These are phyloP conservation scores for Emydomyces testavorans DNA, from an alignment of 2,329 filamentous ascomycete genomes.

Conservation along the genomic window DNA sequence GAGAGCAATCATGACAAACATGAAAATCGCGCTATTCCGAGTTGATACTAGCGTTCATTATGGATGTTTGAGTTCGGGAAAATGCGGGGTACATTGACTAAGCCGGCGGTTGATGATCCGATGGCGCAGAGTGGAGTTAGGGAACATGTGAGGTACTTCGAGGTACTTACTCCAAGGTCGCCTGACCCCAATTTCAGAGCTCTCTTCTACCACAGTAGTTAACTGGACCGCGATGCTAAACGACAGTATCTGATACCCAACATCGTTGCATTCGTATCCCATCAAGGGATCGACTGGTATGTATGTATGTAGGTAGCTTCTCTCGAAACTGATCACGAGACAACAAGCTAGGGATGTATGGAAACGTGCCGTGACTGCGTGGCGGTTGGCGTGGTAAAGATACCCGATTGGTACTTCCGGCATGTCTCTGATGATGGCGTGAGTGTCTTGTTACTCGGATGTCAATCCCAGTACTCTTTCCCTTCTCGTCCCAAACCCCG, in stretches of 20 bases:
- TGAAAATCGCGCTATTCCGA: neutral
- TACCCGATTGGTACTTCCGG: slow-evolving; percentile 9
- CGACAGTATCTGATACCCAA: too few species aligned
- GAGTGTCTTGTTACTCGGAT: slow-evolving; percentile 5
- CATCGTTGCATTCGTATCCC: too few species aligned
- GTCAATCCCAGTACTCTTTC: slow-evolving; percentile 8
- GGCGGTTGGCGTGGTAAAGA: slow-evolving; percentile 1
- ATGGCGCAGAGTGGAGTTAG: slow-evolving; percentile 4
- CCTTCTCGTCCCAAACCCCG: slow-evolving; percentile 12
- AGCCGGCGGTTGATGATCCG: slow-evolving; percentile 8
- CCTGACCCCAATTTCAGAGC: neutral
- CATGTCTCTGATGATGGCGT: neutral
- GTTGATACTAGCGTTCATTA: neutral
- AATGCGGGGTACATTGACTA: slow-evolving; percentile 16
- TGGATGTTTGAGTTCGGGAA: neutral
- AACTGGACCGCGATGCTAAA: too few species aligned
- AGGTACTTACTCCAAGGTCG: slow-evolving; percentile 2
- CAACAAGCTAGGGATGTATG: neutral
- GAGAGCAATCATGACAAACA: neutral
- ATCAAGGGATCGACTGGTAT: too few species aligned
- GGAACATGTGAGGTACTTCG: slow-evolving; percentile 11
- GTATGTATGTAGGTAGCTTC: neutral
- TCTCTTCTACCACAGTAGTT: neutral
- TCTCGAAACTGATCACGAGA: slow-evolving; percentile 6
- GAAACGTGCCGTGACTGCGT: neutral